Evolutionary conservation across 2,329 filamentous ascomycete species (phyloP).

Genomic region (Chrysosporium queenslandicum): DNA sequence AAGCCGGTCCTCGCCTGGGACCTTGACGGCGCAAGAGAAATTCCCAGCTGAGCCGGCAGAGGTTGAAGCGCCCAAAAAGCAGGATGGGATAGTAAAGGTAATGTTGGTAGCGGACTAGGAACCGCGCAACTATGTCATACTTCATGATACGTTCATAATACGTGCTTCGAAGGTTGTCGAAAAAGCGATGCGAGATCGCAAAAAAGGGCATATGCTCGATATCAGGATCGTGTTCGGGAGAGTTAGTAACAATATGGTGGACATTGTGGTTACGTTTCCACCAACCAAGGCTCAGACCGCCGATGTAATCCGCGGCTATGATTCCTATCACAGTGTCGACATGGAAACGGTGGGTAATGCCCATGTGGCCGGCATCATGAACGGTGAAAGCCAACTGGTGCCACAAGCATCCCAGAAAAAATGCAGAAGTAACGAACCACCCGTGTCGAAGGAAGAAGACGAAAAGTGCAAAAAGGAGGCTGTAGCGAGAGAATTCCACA

Average conservation of each 20-base stretch:
- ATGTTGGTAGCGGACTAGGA: constrained; percentile 63
- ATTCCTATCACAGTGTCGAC: constrained; percentile 79
- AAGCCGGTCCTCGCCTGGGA: constrained; percentile 63
- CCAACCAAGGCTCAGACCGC: constrained; percentile 86
- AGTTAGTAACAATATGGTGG: constrained; percentile 92
- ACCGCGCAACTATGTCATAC: constrained; percentile 63
- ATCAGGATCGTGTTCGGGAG: constrained; percentile 89
- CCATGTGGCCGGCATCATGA: constrained; percentile 95
- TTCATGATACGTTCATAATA: constrained; percentile 75
- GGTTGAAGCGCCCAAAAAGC: constrained; percentile 72
- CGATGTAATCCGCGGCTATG: constrained; percentile 77
- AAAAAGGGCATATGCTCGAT: constrained; percentile 88
- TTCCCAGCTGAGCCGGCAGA: constrained; percentile 72
- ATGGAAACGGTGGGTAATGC: constrained; percentile 84
- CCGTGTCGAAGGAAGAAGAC: constrained; percentile 50
- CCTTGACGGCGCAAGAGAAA: constrained; percentile 59
- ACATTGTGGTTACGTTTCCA: constrained; percentile 97
- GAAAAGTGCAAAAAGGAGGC: constrained; percentile 53
- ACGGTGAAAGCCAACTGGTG: constrained; percentile 90
- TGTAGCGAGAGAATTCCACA: constrained; percentile 63
- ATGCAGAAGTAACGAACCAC: constrained; percentile 60
- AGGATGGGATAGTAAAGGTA: constrained; percentile 78
- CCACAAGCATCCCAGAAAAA: constrained; percentile 76
- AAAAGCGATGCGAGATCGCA: constrained; percentile 71
- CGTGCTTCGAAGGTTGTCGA: constrained; percentile 61